These are phyloP conservation scores for Cyclostephanos tholiformis DNA, from an alignment of 108 stramenopile species.

Conservation along the genomic window DNA sequence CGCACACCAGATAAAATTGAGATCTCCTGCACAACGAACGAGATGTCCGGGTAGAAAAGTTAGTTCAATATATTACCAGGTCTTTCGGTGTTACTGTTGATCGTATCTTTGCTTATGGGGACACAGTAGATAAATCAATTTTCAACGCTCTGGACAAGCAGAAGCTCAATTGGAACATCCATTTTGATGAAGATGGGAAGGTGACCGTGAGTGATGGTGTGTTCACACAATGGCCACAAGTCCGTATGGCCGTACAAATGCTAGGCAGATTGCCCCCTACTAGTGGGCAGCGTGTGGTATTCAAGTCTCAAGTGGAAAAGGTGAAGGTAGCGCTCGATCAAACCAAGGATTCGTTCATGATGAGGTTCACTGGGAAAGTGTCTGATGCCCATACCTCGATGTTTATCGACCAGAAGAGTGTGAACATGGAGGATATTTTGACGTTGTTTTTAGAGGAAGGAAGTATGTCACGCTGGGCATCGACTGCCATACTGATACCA, in stretches of 20 bases:
- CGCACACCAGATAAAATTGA: constrained; percentile 45
- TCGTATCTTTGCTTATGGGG: constrained; percentile 55
- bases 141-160: constrained; percentile 55
- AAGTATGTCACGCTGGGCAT: constrained; percentile 56
- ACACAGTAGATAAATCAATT: constrained; percentile 49
- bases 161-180: constrained; percentile 58
- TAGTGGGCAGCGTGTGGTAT: constrained; percentile 61
- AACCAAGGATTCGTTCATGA: constrained; percentile 52
- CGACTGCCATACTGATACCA: constrained; percentile 45
- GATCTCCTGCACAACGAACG: constrained; percentile 40
- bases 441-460: constrained; percentile 44
- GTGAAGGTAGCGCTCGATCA: constrained; percentile 57
- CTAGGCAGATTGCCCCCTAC: constrained; percentile 52
- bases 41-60: constrained; percentile 57
- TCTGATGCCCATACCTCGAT: constrained; percentile 49
- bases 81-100: constrained; percentile 55
- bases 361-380: constrained; percentile 48
- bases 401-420: constrained; percentile 56
- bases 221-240: constrained; percentile 61
- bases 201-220: constrained; percentile 57
- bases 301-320: constrained; percentile 56
- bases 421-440: constrained; percentile 56
- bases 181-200: constrained; percentile 56
- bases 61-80: constrained; percentile 49
- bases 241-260: constrained; percentile 66